Conservation (phyloP, 2,329 filamentous ascomycete species). For the Aureobasidium subglaciale region DNA sequence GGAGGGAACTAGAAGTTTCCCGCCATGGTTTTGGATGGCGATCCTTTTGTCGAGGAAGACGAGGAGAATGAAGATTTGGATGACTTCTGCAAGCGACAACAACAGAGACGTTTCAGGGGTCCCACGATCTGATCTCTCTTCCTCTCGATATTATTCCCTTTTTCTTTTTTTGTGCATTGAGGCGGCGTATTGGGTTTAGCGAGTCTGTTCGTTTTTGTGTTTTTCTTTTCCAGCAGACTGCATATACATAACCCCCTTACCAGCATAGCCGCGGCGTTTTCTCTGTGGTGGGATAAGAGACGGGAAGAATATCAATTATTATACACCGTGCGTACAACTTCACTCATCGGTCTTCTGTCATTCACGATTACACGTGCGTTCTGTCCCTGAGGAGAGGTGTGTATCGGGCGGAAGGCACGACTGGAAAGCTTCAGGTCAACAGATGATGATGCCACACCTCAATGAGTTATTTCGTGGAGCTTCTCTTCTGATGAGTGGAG, state of each 20-base stretch:
- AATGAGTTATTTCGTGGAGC: no score
- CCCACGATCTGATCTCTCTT: background rate
- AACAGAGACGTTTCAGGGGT: background rate
- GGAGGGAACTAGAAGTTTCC: constrained; percentile 4
- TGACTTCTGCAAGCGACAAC: background rate
- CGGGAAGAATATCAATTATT: background rate
- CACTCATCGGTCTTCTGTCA: no score
- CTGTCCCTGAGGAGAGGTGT: no score
- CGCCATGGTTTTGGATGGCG: background rate
- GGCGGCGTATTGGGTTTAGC: constrained; percentile 1
- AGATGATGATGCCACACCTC: no score
- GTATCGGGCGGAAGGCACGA: no score
- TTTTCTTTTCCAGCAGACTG: constrained; percentile 20
- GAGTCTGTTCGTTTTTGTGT: background rate
- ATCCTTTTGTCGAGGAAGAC: constrained; percentile 14
- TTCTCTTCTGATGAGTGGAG: no score
- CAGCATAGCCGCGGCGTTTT: constrained; percentile 21
- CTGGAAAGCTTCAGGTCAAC: no score
- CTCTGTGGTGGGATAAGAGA: background rate
- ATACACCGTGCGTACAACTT: no score
- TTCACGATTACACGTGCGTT: no score
- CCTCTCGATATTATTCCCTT: background rate
- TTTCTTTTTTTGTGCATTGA: background rate
- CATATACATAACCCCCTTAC: background rate
- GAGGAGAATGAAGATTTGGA: constrained; percentile 3